phyloP scores from a whole-genome alignment of 352 stramenopile species.

The Globisporangium viniferum region DNA sequence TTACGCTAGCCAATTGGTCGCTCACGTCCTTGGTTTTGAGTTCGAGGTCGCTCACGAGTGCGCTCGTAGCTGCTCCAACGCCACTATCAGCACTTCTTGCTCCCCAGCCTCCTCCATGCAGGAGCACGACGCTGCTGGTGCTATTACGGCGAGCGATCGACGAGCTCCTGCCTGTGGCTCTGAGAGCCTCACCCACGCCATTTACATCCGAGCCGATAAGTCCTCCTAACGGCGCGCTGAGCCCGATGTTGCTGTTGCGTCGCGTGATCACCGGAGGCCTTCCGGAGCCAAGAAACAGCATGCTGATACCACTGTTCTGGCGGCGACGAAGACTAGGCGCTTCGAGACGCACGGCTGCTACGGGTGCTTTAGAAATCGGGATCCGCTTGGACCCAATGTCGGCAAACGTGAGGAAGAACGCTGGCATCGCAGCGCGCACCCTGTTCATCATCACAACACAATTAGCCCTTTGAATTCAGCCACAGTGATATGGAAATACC shows the following conservation, averaged over 20 bases:
- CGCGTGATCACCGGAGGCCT: background rate
- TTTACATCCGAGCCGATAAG: background rate
- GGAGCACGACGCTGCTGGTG: slow-evolving; percentile 12
- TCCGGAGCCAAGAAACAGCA: slow-evolving; percentile 11
- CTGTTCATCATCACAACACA: slow-evolving; percentile 17
- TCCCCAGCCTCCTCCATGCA: background rate
- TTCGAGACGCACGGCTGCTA: background rate
- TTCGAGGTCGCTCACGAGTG: slow-evolving; percentile 25
- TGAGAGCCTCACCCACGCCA: background rate
- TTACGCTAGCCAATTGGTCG: slow-evolving; percentile 3
- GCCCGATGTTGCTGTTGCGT: slow-evolving; percentile 15
- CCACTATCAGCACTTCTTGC: background rate
- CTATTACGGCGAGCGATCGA: slow-evolving; percentile 7
- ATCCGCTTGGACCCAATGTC: slow-evolving; percentile 23
- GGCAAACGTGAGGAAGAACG: slow-evolving; percentile 47
- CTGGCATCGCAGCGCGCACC: slow-evolving; percentile 42
- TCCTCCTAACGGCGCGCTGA: slow-evolving; percentile 5
- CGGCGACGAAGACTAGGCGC: background rate
- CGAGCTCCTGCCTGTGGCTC: background rate
- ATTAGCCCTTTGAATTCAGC: background rate
- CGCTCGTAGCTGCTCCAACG: slow-evolving; percentile 8
- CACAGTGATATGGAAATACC: background rate
- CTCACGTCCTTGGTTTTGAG: slow-evolving; percentile 27
- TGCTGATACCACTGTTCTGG: slow-evolving; percentile 2
- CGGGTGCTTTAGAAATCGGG: background rate